Percentiles rank a stretch among this genome's conserved stretches.
Conservation (phyloP, 2,329 filamentous ascomycete species). For the Hymenoscyphus scutula region DNA sequence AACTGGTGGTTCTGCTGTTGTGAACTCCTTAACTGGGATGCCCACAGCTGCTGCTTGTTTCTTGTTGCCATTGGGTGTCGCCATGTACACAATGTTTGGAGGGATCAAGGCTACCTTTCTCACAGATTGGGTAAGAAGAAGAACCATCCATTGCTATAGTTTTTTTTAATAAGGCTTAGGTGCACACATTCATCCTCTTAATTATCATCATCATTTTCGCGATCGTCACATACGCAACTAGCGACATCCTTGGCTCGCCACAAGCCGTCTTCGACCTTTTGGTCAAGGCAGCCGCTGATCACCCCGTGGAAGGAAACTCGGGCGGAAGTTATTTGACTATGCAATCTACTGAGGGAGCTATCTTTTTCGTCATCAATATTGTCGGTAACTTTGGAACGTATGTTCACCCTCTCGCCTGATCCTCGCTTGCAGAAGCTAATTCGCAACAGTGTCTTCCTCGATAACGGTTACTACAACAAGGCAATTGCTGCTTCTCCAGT, state of each 20-base stretch:
- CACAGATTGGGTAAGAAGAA: slow-evolving; percentile 45
- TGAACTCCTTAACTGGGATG: slow-evolving; percentile 69
- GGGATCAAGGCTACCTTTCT: slow-evolving; percentile 87
- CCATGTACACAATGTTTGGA: slow-evolving; percentile 73
- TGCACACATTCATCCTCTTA: slow-evolving; percentile 81
- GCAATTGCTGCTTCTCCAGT: slow-evolving; percentile 85
- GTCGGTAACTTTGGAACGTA: slow-evolving; percentile 71
- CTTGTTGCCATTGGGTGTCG: slow-evolving; percentile 75
- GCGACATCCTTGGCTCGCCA: slow-evolving; percentile 70
- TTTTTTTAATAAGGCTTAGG: slow-evolving; percentile 54
- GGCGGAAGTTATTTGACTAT: slow-evolving; percentile 85
- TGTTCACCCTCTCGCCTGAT: slow-evolving; percentile 9
- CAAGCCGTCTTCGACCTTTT: slow-evolving; percentile 75
- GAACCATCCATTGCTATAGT: neutral
- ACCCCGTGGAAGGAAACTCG: slow-evolving; percentile 78
- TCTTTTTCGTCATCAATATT: slow-evolving; percentile 90
- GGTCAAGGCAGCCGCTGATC: slow-evolving; percentile 61
- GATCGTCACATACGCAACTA: slow-evolving; percentile 77
- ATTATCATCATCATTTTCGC: slow-evolving; percentile 85
- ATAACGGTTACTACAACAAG: slow-evolving; percentile 91
- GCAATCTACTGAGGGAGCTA: slow-evolving; percentile 74
- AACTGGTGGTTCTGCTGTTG: slow-evolving; percentile 77
- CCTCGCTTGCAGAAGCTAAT: slow-evolving; percentile 43
- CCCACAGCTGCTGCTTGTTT: slow-evolving; percentile 80
- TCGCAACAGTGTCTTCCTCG: slow-evolving; percentile 64